Base-by-base conservation (phyloP, 140 eudicot species). In the Cichorium intybus region DNA sequence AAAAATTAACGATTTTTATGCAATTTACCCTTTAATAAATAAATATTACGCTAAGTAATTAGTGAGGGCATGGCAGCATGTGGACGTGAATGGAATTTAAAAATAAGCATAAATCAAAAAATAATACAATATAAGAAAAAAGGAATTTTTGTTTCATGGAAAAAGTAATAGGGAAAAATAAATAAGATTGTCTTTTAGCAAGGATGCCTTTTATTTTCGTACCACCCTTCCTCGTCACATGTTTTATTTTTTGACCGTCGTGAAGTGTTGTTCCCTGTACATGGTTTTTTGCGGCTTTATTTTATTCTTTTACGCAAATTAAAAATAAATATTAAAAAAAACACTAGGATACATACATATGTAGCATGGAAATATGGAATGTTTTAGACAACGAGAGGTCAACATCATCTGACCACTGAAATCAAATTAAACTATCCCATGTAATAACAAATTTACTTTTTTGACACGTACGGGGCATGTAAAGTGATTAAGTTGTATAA, bases 361-460 rank as follows among this genome's bases (percentile, higher is more conserved):
- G 17, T 34, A 18, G n/a, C 33, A 18, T 12, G 51, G 22, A 37
- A 39, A 2, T 23, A 66, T 34, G 31, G 79, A 74, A 66, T 66
- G 79, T 74, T 74, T 66, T 74, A 9, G 18, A 39, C 26, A 51
- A 1, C 35, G 39, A 56, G 15, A 31, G 52, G 79, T 74, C 79
- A 58, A 26, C 60, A 48, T 74, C 61, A 43, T 4, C 11, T 20
- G 20, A 66, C 26, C 15, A 15, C 47, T 22, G 33, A 18, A 50
- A 53, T 24, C 8, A 53, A 18, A 39, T 34, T n/a, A 52, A 52
- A 53, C 18, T n/a, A n/a, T n/a, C n/a, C n/a, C n/a, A n/a, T n/a
- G n/a, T n/a, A n/a, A n/a, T n/a, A n/a, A n/a, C n/a, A n/a, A n/a
- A n/a, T n/a, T n/a, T n/a, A n/a, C n/a, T n/a, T n/a, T n/a, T n/a